Evolutionary conservation across 345 rosid species (phyloP), one percentile per base, ranked within the genome.

Genomic region (Brassica incana): DNA sequence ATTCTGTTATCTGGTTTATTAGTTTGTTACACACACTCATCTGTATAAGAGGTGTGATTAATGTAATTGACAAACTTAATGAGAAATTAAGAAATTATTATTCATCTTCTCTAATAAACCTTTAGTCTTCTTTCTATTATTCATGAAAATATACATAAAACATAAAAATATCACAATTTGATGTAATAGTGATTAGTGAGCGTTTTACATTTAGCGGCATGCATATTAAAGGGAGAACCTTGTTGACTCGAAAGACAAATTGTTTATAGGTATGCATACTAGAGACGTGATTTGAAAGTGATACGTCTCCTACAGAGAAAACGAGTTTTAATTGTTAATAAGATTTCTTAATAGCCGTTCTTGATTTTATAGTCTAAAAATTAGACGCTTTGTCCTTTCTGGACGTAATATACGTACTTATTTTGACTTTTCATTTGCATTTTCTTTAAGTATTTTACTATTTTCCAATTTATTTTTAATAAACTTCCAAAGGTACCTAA

Each of bases 301-400:
- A 80, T 74, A 69, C 83, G 71, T 74, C 75, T 80, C 83, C 83
- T 74, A 74, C 11, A 54, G n/a, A 62, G 79, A 80, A 69, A 80
- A 64, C 52, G 83, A 80, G 66, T 69, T 54, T 62, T 64, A 36
- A 18, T 75, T 33, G 60, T 80, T 69, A 61, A n/a, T 29, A 78
- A 58, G 68, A 43, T 43, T 43, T 43, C 50, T 12, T 43, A 2
- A 43, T 43, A 43, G 50, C 48, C 48, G 3, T 43, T 43, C 50
- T 43, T 43, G 50, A 43, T 43, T 43, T 43, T 43, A 10, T 14
- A 10, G 50, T 43, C 50, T 9, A 43, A 43, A 43, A 43, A 43
- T 9, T 40, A 40, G 48, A 40, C 48, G 14, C 48, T 40, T 40
- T 40, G 48, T 40, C 48, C 11, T 40, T 40, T 40, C 14, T 40